Evolutionary conservation across 805 yeast genomes (phyloP), one percentile per base, ranked within the genome.

Genomic region (Candida sphagnicola): DNA sequence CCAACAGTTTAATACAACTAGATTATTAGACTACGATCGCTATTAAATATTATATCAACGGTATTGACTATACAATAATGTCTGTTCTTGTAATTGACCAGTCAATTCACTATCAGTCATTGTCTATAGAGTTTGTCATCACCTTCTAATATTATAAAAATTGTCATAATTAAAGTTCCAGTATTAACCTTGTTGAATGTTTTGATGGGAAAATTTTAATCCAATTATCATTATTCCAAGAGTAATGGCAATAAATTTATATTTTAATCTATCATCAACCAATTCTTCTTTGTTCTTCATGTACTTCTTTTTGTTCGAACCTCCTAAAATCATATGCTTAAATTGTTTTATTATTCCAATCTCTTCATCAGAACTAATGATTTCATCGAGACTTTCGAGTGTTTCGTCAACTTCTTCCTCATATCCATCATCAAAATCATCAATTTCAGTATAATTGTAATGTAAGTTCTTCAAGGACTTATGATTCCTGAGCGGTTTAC

Each of bases 191-290:
- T 33, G 28, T 32, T 33, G 32, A 33, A 43, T 45, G 31, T 44
- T 39, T 29, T 44, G 42, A 35, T 54, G 54, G 10, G 71, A 61
- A 40, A 67, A 62, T 39, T 60, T 57, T 28, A 67, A 48, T 1
- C 70, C 72, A 29, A 69, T 50, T 28, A 69, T 60, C 42, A 64
- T 53, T 4, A 69, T 68, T 14, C 73, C 74, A 28, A 69, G 49
- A 8, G 71, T 67, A 25, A 69, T 59, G 32, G 70, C 62, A 31
- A 69, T 53, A 39, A 69, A 69, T 48, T 66, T 69, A 45, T 64
- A 65, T 50, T 62, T 65, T 41, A 69, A 52, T 26, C 56, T 51
- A 45, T 69, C 74, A 36, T 69, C 74, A 23, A 61, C 67, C 25
- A 60, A 46, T 29, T 53, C 47, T 14, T 46, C 49, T 18, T 48